Percentiles rank a stretch among this genome's conserved stretches.
phyloP scores from a whole-genome alignment of 257 asterid species.

The Eustoma russellianum region DNA sequence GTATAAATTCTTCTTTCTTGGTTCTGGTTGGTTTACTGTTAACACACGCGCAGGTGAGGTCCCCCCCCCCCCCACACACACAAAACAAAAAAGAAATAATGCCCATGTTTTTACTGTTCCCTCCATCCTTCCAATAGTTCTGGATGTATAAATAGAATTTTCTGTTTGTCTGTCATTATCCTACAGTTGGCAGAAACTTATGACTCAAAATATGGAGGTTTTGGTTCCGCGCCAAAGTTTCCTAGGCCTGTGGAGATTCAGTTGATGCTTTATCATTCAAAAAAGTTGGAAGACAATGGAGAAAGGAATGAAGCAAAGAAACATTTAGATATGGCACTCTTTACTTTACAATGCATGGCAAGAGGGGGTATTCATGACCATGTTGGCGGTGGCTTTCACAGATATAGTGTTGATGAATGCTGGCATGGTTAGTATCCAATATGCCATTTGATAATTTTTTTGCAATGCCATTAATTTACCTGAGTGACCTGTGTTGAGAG shows the following conservation, averaged over 20 bases:
- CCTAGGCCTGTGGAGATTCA: conserved; percentile 94
- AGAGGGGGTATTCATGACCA: conserved; percentile 94
- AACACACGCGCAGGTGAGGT: too few species aligned
- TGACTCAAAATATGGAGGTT: conserved; percentile 77
- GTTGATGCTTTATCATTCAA: conserved; percentile 74
- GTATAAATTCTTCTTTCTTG: too few species aligned
- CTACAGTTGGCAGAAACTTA: conserved; percentile 60
- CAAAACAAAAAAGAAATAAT: too few species aligned
- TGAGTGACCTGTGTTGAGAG: not conserved
- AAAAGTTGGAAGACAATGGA: conserved; percentile 48
- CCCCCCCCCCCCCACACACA: too few species aligned
- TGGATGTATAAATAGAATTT: conserved; percentile 1
- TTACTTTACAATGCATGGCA: conserved; percentile 76
- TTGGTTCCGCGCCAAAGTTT: conserved; percentile 95
- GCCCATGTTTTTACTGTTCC: too few species aligned
- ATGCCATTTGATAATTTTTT: not conserved
- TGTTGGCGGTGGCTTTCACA: conserved; percentile 92
- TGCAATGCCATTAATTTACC: not conserved
- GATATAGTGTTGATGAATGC: conserved; percentile 98
- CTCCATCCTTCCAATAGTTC: not conserved
- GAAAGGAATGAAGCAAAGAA: conserved; percentile 59
- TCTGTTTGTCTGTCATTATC: conserved; percentile 1
- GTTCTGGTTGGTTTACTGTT: too few species aligned
- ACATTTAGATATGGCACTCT: conserved; percentile 45
- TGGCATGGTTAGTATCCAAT: conserved; percentile 71